Base-by-base conservation (phyloP, 805 yeast species). In the Metschnikowia arizonensis region DNA sequence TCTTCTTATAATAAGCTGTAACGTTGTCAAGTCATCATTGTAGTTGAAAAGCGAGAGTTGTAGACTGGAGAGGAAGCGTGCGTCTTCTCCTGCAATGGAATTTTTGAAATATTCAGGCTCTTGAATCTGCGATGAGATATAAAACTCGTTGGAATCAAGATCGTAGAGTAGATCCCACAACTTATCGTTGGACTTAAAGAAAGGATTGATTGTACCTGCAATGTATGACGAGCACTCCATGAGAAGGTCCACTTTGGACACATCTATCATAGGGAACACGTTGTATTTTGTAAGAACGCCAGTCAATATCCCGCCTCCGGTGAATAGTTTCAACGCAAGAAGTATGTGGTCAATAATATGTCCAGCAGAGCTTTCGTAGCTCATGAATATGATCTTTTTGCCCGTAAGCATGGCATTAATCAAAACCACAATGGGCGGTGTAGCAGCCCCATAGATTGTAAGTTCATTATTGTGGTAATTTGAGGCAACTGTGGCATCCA, bases 191-290 rank as follows among this genome's bases (percentile, higher is more conserved):
- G 76, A 71, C 54, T 79, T 79, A 57, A 84, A 77, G 33, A 82
- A 74, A 12, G 83, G 77, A 57, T 84, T 84, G 33, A 83, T 78
- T 3, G 88, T 82, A 3, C 91, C 91, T 2, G 85, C 74, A 39
- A 84, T 63, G 53, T 68, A 78, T 24, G 64, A 65, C 25, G 54
- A 66, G 49, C 65, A 71, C 42, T 57, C 63, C 48, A 69, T 68
- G 41, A 81, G 59, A 1, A 74, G 50, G 47, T 78, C 81, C 35
- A 81, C 64, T 48, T 79, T 74, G 2, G 83, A 77, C 1, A 82
- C 75, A 50, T 83, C 89, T 33, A 81, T 65, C 25, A 80, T 73
- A 2, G 89, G 89, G 52, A 78, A 76, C 19, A 79, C 49, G 63
- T 70, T 56, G 65, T 61, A 55, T 62, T 66, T 55, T 21, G 64